Evolutionary conservation across 208 protist genomes (phyloP).

Genomic region (Novymonas esmeraldas): DNA sequence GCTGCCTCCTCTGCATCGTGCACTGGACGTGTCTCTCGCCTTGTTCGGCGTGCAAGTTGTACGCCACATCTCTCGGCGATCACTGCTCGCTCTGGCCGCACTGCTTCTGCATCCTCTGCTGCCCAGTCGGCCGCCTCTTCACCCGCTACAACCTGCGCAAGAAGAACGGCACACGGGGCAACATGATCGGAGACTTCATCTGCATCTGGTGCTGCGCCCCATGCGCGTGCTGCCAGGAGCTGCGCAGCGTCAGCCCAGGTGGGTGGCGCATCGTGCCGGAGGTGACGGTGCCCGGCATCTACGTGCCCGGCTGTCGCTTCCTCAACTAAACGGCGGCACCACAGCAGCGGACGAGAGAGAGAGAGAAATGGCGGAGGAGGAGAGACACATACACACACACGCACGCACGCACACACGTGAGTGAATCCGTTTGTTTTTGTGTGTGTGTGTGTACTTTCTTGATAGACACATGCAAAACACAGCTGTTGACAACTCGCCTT

Average conservation of each 20-base stretch:
- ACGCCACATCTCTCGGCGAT: slow-evolving; percentile 71
- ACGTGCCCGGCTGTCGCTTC: slow-evolving; percentile 62
- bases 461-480: too few relatives aligned
- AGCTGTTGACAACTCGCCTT: too few relatives aligned
- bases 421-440: too few relatives aligned
- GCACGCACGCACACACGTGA: neutral
- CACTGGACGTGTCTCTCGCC: slow-evolving; percentile 57
- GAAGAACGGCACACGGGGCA: slow-evolving; percentile 63
- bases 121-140: slow-evolving; percentile 60
- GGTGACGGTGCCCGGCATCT: slow-evolving; percentile 37
- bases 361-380: neutral
- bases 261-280: slow-evolving; percentile 72
- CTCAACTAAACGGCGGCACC: slow-evolving; percentile 37
- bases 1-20: slow-evolving; percentile 47
- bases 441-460: too few relatives aligned
- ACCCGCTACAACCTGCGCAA: slow-evolving; percentile 89
- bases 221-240: slow-evolving; percentile 80
- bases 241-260: slow-evolving; percentile 53
- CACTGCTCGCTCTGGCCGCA: slow-evolving; percentile 71
- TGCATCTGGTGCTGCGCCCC: slow-evolving; percentile 69
- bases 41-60: slow-evolving; percentile 68
- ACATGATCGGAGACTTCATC: slow-evolving; percentile 79
- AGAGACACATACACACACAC: neutral
- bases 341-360: neutral
- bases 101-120: slow-evolving; percentile 71